These are phyloP conservation scores for Anaeromyces robustus DNA, from an alignment of 192 early-diverging fungal genomes.

Conservation along the genomic window DNA sequence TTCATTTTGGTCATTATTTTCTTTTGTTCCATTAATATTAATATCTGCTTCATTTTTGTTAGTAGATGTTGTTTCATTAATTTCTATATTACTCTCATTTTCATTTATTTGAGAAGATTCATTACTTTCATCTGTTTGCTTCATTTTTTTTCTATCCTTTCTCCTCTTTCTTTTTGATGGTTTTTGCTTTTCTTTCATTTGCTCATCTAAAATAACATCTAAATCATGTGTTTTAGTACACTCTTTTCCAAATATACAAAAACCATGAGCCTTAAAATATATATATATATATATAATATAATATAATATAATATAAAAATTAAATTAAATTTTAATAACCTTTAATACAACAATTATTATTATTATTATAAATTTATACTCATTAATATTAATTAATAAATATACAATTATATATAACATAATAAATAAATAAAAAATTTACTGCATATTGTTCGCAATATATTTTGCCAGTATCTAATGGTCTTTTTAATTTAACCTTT, in stretches of 20 bases:
- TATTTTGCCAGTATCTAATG: conserved; percentile 13
- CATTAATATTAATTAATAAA: too few species aligned
- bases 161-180: conserved; percentile 16
- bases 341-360: too few species aligned
- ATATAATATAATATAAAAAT: too few species aligned
- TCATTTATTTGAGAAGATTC: not conserved
- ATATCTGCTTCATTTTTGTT: too few species aligned
- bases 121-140: conserved; percentile 2
- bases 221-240: conserved; percentile 73
- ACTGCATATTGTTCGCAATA: conserved; percentile 78
- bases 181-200: conserved; percentile 20
- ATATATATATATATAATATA: not conserved
- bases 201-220: conserved; percentile 68
- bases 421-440: conserved; percentile 13
- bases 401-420: too few species aligned
- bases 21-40: too few species aligned
- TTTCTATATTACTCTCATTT: not conserved
- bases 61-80: not conserved
- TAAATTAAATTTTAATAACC: too few species aligned
- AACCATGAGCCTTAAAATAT: conserved; percentile 48
- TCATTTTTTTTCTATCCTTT: conserved; percentile 6
- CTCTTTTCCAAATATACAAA: conserved; percentile 46
- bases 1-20: too few species aligned
- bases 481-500: not conserved
- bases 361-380: too few species aligned